Percentiles rank a stretch among this genome's conserved stretches.
Conservation (phyloP, 257 asterid species). For the Solanum peruvianum region DNA sequence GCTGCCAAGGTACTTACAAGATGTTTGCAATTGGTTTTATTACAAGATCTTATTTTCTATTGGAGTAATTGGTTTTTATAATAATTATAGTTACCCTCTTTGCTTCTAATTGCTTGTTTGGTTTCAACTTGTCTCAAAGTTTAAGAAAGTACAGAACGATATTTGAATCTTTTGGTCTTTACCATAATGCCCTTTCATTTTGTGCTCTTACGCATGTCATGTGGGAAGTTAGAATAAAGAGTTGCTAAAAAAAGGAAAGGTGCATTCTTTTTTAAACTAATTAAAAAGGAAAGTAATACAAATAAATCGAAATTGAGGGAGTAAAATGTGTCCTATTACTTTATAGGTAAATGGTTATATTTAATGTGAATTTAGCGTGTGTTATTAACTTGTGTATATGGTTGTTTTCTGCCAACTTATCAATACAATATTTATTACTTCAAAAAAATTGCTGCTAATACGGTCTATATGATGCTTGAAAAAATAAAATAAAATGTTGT, state of each 20-base stretch:
- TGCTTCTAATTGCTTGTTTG: background rate
- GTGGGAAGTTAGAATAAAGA: background rate
- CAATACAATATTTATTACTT: background rate
- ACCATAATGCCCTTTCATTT: background rate
- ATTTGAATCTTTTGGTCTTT: background rate
- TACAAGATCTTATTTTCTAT: background rate
- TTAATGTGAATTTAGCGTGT: background rate
- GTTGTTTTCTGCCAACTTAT: background rate
- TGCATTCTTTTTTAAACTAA: background rate
- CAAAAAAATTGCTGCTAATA: background rate
- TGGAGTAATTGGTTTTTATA: background rate
- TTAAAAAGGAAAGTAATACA: background rate
- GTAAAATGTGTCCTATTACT: background rate
- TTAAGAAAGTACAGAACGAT: background rate
- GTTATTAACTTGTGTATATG: background rate
- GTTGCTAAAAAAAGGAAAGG: background rate
- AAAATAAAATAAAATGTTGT: background rate
- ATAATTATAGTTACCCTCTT: background rate
- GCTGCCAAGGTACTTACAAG: slow-evolving; percentile 23
- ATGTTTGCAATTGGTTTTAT: background rate
- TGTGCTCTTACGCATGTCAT: background rate
- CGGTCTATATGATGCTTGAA: background rate
- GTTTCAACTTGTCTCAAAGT: background rate
- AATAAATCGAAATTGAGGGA: no score
- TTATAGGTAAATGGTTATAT: background rate